A percentile compares a stretch with the other conserved stretches of the same genome.
Evolutionary conservation across 2,329 filamentous ascomycete genomes (phyloP).

Genomic region (Drechslerella stenobrocha): DNA sequence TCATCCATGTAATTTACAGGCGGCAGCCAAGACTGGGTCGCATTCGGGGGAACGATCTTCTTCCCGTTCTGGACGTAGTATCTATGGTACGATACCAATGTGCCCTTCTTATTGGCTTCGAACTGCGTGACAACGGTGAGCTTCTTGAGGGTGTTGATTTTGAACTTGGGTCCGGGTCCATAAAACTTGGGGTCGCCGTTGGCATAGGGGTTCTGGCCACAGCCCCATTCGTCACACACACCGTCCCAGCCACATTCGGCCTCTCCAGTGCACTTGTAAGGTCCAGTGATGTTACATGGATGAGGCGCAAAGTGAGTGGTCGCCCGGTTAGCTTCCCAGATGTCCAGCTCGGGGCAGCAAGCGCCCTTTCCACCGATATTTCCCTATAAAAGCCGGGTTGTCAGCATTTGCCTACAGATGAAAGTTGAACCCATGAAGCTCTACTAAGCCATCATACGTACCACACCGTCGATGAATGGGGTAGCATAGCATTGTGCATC

Average conservation of each 20-base stretch:
- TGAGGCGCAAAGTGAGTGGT: slow-evolving; percentile 60
- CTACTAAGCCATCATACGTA: too few relatives aligned
- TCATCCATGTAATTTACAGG: slow-evolving; percentile 56
- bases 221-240: slow-evolving; percentile 59
- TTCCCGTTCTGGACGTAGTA: slow-evolving; percentile 61
- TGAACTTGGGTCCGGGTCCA: slow-evolving; percentile 56
- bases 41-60: slow-evolving; percentile 57
- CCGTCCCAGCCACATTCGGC: slow-evolving; percentile 56
- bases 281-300: slow-evolving; percentile 58
- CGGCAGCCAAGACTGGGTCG: slow-evolving; percentile 58
- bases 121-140: slow-evolving; percentile 62
- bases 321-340: slow-evolving; percentile 60
- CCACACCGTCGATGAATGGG: slow-evolving; percentile 56
- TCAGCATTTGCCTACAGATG: slow-evolving; percentile 14
- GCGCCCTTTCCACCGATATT: slow-evolving; percentile 55
- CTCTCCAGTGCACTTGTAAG: slow-evolving; percentile 59
- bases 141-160: slow-evolving; percentile 57
- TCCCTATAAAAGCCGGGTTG: slow-evolving; percentile 50
- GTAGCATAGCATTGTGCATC: slow-evolving; percentile 56
- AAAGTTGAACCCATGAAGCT: too few relatives aligned
- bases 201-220: slow-evolving; percentile 58
- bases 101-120: slow-evolving; percentile 55
- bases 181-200: slow-evolving; percentile 53
- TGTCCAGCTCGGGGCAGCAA: slow-evolving; percentile 57
- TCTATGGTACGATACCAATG: slow-evolving; percentile 59